Evolutionary conservation across 306 rosid species (phyloP), one percentile per base, ranked within the genome.

Genomic region (Glycine tomentella): DNA sequence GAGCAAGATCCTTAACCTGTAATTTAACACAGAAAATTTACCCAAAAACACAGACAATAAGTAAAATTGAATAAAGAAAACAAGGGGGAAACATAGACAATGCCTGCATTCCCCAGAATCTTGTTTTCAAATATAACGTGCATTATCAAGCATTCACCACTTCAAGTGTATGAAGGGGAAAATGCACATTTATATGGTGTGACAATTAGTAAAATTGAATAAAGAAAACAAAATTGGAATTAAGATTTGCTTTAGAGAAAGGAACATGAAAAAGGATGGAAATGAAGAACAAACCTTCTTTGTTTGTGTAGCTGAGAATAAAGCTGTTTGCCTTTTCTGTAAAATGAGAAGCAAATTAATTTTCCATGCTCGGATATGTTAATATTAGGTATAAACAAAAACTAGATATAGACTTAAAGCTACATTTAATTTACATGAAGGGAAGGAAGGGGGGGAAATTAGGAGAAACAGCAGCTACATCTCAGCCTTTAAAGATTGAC

Each of bases 281-380:
- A 78, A 71, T 5, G 61, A 61, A 49, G 76, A 58, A 80, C 92
- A 80, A 68, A 93, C 99, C 98, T 93, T 93, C 84, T 93, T 88
- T 12, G 98, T 95, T 82, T 95, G 99, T 42, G 98, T 95, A n/a
- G 99, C 98, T 34, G 99, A 95, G 82, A 95, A 95, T 75, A 95
- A 88, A 82, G 98, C 93, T 45, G 98, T 93, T 88, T 93, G 98
- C 87, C 99, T 88, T 84, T 80, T 80, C 99, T 95, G 99, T 88
- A 81, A 50, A 87, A 79, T 53, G 48, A 74, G 52, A 74, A 70
- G 31, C 75, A 83, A 78, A 61, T 55, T 50, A 79, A 75, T 84
- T 76, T 85, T 80, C 56, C 62, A 64, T 74, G 76, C 50, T 69
- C 40, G 0, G 46, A 6, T 6, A 42, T 42, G 63, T 7, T 74